phyloP scores from a whole-genome alignment of 2,329 filamentous ascomycete species.

The Ophiosphaerella herpotricha region DNA sequence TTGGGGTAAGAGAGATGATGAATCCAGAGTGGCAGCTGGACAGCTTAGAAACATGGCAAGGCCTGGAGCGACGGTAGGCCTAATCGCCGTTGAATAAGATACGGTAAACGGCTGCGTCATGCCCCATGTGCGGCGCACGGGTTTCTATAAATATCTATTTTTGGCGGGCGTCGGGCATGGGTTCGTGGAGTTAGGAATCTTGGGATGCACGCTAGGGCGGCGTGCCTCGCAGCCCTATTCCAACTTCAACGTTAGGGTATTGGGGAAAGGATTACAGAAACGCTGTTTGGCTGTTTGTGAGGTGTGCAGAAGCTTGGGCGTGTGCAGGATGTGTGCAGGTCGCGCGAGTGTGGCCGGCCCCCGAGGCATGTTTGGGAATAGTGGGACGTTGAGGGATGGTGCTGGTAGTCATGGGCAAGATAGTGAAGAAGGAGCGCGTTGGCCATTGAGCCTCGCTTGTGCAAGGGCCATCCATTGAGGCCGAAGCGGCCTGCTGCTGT shows the following conservation, averaged over 20 bases:
- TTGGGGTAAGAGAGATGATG: slow-evolving; percentile 3
- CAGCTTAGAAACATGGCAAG: slow-evolving; percentile 21
- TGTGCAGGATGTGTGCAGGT: neutral
- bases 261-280: slow-evolving; percentile 2
- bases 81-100: slow-evolving; percentile 9
- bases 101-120: slow-evolving; percentile 20
- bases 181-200: slow-evolving; percentile 2
- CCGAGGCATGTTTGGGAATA: neutral
- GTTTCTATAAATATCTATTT: slow-evolving; percentile 22
- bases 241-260: slow-evolving; percentile 17
- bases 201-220: slow-evolving; percentile 13
- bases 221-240: slow-evolving; percentile 20
- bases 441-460: neutral
- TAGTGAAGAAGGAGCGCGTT: neutral
- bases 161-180: slow-evolving; percentile 15
- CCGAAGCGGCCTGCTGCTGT: neutral
- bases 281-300: slow-evolving; percentile 2
- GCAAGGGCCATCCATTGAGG: slow-evolving; percentile 1
- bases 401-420: slow-evolving; percentile 2
- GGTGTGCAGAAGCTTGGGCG: slow-evolving; percentile 3
- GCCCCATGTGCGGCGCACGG: slow-evolving; percentile 8
- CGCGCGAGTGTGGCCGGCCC: neutral
- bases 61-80: slow-evolving; percentile 14
- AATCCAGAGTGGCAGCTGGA: too few species aligned
- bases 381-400: neutral